Evolutionary conservation across 805 yeast species (phyloP), one percentile per base, ranked within the genome.

Genomic region (Myxozyma udenii): DNA sequence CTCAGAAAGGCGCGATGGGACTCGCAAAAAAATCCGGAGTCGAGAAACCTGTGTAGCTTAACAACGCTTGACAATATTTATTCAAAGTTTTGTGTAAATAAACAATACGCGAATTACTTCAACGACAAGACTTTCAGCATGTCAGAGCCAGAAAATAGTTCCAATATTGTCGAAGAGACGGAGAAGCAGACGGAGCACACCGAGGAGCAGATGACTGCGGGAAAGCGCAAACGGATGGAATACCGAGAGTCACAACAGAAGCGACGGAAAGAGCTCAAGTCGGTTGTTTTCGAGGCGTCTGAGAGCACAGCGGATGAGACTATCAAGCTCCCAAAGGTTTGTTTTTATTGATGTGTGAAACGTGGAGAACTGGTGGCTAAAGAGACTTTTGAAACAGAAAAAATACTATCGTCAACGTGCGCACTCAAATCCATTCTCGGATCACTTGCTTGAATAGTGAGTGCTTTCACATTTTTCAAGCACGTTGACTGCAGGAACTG

Each of bases 361-460:
- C n/a, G n/a, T n/a, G n/a, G n/a, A n/a, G n/a, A n/a, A n/a, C n/a
- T n/a, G n/a, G n/a, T n/a, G n/a, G n/a, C n/a, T n/a, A n/a, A n/a
- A n/a, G n/a, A n/a, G n/a, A n/a, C n/a, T n/a, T n/a, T n/a, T n/a
- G n/a, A n/a, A 36, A 12, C 43, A 68, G 62, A 73, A 93, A 68
- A 78, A 93, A 62, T 93, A 78, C 66, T 93, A 93, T 68, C 79
- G 98, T 67, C 98, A 93, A 71, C 75, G 98, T 70, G 98, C 98
- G 1, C 98, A 93, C 66, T 89, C 97, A 1, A 93, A 93, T 66
- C 98, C 98, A 21, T 93, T 93, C 64, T 86, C 96, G 18, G 98
- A 93, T 70, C 98, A 93, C 68, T 80, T 84, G 62, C 74, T 93
- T 41, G 95, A 87, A 55, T 93, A 93, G 68, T 64, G 56, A 30